Conservation (phyloP, 2,329 filamentous ascomycete species). For the Arthrobotrys megalospora region DNA sequence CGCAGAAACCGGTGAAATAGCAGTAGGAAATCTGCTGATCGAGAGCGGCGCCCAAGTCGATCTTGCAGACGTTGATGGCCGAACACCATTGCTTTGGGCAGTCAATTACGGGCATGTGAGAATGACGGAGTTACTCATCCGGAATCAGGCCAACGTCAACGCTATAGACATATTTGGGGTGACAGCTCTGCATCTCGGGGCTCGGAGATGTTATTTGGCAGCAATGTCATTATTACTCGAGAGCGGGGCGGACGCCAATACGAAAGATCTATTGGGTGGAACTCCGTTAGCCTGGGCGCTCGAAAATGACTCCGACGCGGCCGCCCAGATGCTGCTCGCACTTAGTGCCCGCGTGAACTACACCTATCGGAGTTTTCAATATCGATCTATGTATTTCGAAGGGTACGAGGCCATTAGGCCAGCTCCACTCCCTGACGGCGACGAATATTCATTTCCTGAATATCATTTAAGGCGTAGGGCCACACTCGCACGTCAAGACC, state of each 20-base stretch:
- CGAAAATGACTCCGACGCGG: no score
- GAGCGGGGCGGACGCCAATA: not conserved
- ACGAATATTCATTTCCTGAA: no score
- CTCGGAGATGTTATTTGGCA: not conserved
- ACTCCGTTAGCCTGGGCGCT: no score
- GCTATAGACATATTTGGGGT: not conserved
- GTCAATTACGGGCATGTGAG: not conserved
- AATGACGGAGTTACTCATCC: not conserved
- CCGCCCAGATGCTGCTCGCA: no score
- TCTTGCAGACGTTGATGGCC: not conserved
- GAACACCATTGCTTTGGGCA: conserved; percentile 1
- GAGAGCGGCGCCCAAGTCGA: not conserved
- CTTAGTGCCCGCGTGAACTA: no score
- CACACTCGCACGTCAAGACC: no score
- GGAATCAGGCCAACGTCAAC: not conserved
- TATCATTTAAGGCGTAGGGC: no score
- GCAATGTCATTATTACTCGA: not conserved
- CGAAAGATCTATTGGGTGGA: no score
- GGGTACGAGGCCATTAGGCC: no score
- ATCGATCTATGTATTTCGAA: no score
- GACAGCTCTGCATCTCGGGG: not conserved
- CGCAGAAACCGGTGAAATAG: not conserved
- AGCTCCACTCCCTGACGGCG: no score
- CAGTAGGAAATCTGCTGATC: not conserved
- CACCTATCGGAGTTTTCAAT: no score